These are phyloP conservation scores for Pugionium dolabratum DNA, from an alignment of 345 rosid genomes.

Conservation along the genomic window DNA sequence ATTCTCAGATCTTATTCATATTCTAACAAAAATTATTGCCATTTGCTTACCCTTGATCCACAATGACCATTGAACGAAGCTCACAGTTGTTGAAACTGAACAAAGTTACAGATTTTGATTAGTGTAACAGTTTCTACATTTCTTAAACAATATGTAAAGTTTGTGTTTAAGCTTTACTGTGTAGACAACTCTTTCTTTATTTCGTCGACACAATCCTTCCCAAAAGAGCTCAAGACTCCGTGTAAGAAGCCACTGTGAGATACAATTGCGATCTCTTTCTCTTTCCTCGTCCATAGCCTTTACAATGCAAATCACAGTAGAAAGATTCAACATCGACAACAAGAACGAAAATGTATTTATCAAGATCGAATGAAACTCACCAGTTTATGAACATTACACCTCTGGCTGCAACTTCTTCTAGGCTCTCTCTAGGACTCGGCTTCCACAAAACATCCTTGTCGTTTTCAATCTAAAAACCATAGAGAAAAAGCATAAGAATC, in stretches of 20 bases:
- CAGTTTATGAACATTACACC: slow-evolving; percentile 74
- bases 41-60: slow-evolving; percentile 58
- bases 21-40: neutral
- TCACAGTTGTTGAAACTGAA: slow-evolving; percentile 75
- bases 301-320: slow-evolving; percentile 4
- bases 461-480: slow-evolving; percentile 56
- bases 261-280: slow-evolving; percentile 82
- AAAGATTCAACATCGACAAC: neutral
- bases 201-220: slow-evolving; percentile 52
- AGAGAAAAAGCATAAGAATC: slow-evolving; percentile 15
- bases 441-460: slow-evolving; percentile 63
- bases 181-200: slow-evolving; percentile 58
- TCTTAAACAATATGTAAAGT: neutral
- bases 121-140: slow-evolving; percentile 12
- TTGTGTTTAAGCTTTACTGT: slow-evolving; percentile 40
- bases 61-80: slow-evolving; percentile 68
- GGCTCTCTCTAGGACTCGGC: slow-evolving; percentile 58
- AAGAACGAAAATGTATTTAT: neutral
- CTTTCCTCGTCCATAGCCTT: slow-evolving; percentile 80
- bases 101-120: slow-evolving; percentile 25
- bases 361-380: slow-evolving; percentile 36
- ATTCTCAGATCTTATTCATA: slow-evolving; percentile 1
- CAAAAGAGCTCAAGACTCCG: slow-evolving; percentile 57
- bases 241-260: slow-evolving; percentile 73
- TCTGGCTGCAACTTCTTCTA: slow-evolving; percentile 72